These are phyloP conservation scores for Cystobasidiaceae sp. DNA, from an alignment of 1,284 basidiomycete genomes.

Conservation along the genomic window DNA sequence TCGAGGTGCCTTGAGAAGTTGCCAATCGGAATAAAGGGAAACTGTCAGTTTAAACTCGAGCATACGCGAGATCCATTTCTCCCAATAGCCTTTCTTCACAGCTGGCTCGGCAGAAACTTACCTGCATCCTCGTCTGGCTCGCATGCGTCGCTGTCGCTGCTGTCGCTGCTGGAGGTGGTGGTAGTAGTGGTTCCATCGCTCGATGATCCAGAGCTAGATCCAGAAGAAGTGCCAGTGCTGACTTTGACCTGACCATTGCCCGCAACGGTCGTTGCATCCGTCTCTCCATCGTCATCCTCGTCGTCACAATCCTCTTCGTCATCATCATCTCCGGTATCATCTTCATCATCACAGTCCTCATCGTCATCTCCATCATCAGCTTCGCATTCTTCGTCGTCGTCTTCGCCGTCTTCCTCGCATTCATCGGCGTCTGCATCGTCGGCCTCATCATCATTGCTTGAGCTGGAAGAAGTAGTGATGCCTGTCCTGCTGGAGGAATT, in stretches of 20 bases:
- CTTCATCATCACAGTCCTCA: constrained; percentile 11
- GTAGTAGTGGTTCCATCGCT: not conserved
- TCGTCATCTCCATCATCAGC: constrained; percentile 25
- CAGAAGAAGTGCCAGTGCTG: not conserved
- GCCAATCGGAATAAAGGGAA: too few relatives aligned
- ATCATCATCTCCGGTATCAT: not conserved
- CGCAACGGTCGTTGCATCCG: not conserved
- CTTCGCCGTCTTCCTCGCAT: constrained; percentile 1
- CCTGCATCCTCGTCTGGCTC: not conserved
- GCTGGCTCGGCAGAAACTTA: not conserved
- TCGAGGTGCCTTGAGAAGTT: too few relatives aligned
- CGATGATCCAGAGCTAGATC: not conserved
- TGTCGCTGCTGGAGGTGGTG: not conserved
- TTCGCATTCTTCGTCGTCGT: constrained; percentile 8
- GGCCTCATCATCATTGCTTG: not conserved
- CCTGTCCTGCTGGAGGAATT: not conserved
- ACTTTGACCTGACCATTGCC: not conserved
- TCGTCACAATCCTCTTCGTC: constrained; percentile 20
- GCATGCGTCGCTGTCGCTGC: not conserved
- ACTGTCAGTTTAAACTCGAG: too few relatives aligned
- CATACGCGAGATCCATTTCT: not conserved
- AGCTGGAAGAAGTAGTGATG: not conserved
- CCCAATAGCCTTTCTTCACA: not conserved
- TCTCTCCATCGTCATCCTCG: constrained; percentile 6
- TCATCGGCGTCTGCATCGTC: not conserved